Evolutionary conservation across 371 early-diverging fungal species (phyloP).

Genomic region (Lichtheimia ramosa): DNA sequence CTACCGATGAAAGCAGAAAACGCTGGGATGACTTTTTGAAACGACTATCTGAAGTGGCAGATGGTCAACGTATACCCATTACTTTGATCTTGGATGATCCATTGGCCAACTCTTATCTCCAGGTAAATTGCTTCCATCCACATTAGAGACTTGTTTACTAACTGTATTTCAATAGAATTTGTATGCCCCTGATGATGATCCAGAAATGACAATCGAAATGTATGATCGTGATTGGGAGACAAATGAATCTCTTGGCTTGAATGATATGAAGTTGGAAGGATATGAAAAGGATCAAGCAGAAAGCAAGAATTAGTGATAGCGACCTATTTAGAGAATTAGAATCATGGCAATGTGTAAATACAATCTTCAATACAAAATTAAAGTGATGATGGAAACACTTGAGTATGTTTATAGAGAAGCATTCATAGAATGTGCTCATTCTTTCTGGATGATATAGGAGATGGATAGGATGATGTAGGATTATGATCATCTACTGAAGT

Average conservation of each 20-base stretch:
- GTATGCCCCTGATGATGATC: slow-evolving; percentile 91
- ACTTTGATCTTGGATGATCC: slow-evolving; percentile 91
- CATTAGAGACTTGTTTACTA: too few relatives aligned
- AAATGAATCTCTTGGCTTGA: slow-evolving; percentile 85
- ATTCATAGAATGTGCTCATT: too few relatives aligned
- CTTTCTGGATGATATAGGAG: too few relatives aligned
- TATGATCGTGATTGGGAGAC: slow-evolving; percentile 88
- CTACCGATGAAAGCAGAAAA: slow-evolving; percentile 46
- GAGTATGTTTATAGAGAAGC: too few relatives aligned
- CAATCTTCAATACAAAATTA: too few relatives aligned
- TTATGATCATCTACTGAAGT: too few relatives aligned
- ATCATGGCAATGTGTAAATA: too few relatives aligned
- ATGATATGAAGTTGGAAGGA: slow-evolving; percentile 76
- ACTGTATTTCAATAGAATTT: slow-evolving; percentile 60
- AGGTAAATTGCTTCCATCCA: too few relatives aligned
- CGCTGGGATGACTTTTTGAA: slow-evolving; percentile 70
- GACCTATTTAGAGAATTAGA: too few relatives aligned
- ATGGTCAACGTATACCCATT: slow-evolving; percentile 60
- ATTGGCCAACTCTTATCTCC: slow-evolving; percentile 82
- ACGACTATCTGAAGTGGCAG: slow-evolving; percentile 63
- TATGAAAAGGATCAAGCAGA: slow-evolving; percentile 30
- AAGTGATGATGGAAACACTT: too few relatives aligned
- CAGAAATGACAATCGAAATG: slow-evolving; percentile 85
- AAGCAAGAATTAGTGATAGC: too few relatives aligned
- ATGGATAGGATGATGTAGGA: too few relatives aligned